These are phyloP conservation scores for Coemansia sp. DNA, from an alignment of 192 early-diverging fungal species.

Conservation along the genomic window DNA sequence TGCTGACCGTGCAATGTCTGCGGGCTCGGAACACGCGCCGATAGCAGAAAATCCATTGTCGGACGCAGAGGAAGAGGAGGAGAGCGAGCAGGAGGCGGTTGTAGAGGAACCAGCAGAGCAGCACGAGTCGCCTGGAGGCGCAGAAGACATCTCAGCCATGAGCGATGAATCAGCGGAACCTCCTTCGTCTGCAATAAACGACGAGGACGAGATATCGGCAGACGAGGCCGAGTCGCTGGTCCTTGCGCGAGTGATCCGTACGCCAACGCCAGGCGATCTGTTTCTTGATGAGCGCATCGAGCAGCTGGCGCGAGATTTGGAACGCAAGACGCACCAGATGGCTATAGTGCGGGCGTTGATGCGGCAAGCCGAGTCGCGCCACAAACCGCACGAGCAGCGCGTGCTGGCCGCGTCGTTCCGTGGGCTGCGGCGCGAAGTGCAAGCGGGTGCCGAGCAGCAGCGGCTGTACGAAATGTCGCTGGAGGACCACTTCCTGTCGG, in stretches of 20 bases:
- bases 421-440: constrained; percentile 60
- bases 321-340: constrained; percentile 64
- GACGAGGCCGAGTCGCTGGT: constrained; percentile 48
- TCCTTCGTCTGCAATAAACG: not conserved
- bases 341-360: constrained; percentile 69
- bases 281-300: constrained; percentile 61
- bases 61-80: not conserved
- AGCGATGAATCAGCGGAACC: too few species aligned
- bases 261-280: constrained; percentile 71
- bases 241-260: constrained; percentile 56
- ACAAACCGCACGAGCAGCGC: constrained; percentile 63
- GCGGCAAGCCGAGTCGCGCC: constrained; percentile 59
- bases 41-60: constrained; percentile 1
- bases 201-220: constrained; percentile 16
- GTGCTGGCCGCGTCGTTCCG: constrained; percentile 64
- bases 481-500: constrained; percentile 64
- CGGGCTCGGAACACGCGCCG: not conserved
- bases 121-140: too few species aligned
- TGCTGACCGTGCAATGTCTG: constrained; percentile 1
- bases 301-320: constrained; percentile 58
- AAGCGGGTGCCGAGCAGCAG: constrained; percentile 64
- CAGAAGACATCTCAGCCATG: not conserved
- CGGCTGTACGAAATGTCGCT: constrained; percentile 62
- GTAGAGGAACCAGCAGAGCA: not conserved
- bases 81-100: too few species aligned